Percentiles rank a stretch among this genome's conserved stretches.
phyloP scores from a whole-genome alignment of 176 grass and related monocot genomes.

The Oryza rufipogon region DNA sequence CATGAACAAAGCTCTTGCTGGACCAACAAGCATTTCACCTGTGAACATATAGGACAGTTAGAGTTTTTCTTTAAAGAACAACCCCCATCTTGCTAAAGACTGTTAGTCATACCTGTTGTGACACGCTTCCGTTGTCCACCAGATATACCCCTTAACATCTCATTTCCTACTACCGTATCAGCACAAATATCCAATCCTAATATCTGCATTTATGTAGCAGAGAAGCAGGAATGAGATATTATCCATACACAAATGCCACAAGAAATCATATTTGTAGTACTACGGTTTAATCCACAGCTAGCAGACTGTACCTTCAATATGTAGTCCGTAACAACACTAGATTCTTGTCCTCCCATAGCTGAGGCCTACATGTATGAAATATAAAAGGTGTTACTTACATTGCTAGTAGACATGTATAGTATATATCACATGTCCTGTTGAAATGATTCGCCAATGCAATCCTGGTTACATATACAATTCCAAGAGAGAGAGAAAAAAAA shows the following conservation, averaged over 20 bases:
- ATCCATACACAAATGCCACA: constrained; percentile 19
- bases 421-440: constrained; percentile 5
- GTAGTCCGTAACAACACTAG: constrained; percentile 84
- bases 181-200: constrained; percentile 88
- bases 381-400: constrained; percentile 19
- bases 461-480: not conserved
- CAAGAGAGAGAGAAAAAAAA: not conserved
- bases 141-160: constrained; percentile 91
- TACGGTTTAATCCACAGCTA: constrained; percentile 11
- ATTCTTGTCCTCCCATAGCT: constrained; percentile 74
- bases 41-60: not conserved
- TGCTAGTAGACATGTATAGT: not conserved
- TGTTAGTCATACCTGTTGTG: constrained; percentile 69
- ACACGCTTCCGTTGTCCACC: constrained; percentile 94
- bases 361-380: constrained; percentile 59
- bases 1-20: constrained; percentile 92
- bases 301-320: constrained; percentile 75
- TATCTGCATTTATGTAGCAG: constrained; percentile 54
- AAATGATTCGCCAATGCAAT: constrained; percentile 11
- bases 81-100: constrained; percentile 23
- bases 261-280: constrained; percentile 1
- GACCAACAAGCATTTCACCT: constrained; percentile 99
- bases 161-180: constrained; percentile 87
- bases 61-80: constrained; percentile 31
- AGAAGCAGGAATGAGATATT: constrained; percentile 30